Evolutionary conservation across 75 land plant genomes (phyloP).

Genomic region (Azolla pinnata): DNA sequence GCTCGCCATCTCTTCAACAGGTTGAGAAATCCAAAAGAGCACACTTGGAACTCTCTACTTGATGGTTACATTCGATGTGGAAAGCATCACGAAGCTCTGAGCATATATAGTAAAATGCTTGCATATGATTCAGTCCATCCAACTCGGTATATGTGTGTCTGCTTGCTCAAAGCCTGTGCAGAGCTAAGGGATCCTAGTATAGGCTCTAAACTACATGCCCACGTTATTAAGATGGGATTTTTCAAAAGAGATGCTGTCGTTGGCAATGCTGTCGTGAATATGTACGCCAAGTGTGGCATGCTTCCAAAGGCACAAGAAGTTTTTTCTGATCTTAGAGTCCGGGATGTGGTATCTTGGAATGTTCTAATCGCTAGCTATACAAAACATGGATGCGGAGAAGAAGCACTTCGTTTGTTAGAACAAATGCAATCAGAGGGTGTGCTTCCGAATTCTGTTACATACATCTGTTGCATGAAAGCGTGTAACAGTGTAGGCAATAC

Average conservation of each 20-base stretch:
- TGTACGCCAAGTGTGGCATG: conserved; percentile 13
- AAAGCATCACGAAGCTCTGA: background rate
- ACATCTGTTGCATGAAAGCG: conserved; percentile 34
- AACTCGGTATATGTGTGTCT: background rate
- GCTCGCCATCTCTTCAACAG: background rate
- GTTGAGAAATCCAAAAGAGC: background rate
- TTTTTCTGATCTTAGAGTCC: conserved; percentile 5
- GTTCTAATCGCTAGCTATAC: background rate
- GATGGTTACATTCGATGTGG: background rate
- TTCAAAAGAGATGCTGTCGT: conserved; percentile 1
- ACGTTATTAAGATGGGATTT: background rate
- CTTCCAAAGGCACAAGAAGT: background rate
- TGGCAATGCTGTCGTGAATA: conserved; percentile 8
- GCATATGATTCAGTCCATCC: background rate
- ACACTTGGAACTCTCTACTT: background rate
- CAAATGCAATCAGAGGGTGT: conserved; percentile 35
- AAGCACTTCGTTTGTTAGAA: background rate
- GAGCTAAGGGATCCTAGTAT: background rate
- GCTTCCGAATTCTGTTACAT: conserved; percentile 20
- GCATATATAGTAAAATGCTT: background rate
- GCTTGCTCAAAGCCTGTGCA: conserved; percentile 2
- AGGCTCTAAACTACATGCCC: conserved; percentile 1
- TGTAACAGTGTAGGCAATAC: conserved; percentile 14
- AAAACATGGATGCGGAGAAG: background rate
- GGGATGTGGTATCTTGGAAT: conserved; percentile 11